phyloP scores from a whole-genome alignment of 73 alveolate genomes.

The Paramecium bursaria region DNA sequence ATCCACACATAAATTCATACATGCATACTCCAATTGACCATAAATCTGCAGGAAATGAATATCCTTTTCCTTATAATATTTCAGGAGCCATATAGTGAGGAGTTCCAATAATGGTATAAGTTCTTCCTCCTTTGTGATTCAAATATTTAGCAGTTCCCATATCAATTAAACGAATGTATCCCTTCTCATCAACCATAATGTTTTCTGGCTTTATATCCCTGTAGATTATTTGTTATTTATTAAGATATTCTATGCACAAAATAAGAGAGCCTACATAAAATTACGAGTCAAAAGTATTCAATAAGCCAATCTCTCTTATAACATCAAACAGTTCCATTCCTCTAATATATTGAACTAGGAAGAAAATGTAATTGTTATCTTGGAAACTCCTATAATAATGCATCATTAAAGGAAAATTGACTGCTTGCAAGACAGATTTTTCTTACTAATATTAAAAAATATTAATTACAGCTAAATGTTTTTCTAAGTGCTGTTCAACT shows the following conservation, averaged over 20 bases:
- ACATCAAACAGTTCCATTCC: conserved; percentile 79
- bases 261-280: conserved; percentile 74
- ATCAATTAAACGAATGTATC: conserved; percentile 76
- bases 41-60: conserved; percentile 60
- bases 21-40: conserved; percentile 70
- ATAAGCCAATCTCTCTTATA: conserved; percentile 74
- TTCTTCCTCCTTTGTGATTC: conserved; percentile 69
- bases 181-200: conserved; percentile 74
- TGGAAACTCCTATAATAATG: conserved; percentile 70
- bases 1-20: conserved; percentile 72
- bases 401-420: conserved; percentile 74
- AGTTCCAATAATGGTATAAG: conserved; percentile 77
- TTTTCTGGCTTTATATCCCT: conserved; percentile 81
- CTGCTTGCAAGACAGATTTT: conserved; percentile 54
- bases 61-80: conserved; percentile 66
- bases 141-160: conserved; percentile 78
- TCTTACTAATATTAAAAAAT: conserved; percentile 63
- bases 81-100: conserved; percentile 79
- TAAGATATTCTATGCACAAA: conserved; percentile 72
- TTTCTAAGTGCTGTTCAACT: conserved; percentile 66
- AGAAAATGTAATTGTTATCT: conserved; percentile 69
- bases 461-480: conserved; percentile 62
- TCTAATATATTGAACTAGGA: conserved; percentile 69
- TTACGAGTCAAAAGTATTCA: conserved; percentile 72
- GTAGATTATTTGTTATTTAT: conserved; percentile 73